Evolutionary conservation across 2,329 filamentous ascomycete species (phyloP), one percentile per base, ranked within the genome.

Genomic region (Pseudogymnoascus sp.): DNA sequence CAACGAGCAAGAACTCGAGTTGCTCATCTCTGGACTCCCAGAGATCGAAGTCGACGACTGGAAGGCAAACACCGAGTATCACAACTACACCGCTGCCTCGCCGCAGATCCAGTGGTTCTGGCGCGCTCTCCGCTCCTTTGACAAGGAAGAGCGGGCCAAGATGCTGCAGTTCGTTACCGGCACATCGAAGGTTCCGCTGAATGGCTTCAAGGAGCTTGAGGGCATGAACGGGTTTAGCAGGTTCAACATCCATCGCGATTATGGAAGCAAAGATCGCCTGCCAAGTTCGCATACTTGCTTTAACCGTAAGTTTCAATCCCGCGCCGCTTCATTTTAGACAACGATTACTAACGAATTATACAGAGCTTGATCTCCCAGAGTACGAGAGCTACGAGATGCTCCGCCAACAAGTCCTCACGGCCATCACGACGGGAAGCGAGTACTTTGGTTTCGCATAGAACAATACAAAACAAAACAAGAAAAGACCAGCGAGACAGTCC

Each of bases 91-190:
- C 4, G 88, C 91, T 33, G 93, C 92, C 0, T 97, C 94, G 2
- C 90, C 91, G 48, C 95, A 99, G 74, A 96, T 99, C 64, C 92
- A 97, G 74, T 99, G 94, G 94, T 99, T 99, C 85, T 99, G 94
- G 94, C 89, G 95, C 71, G 94, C 94, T 27, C 86, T 99, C 44
- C 88, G 94, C 69, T 96, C 92, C 4, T 99, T 97, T 72, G 95
- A 97, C 79, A 97, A 97, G 78, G 95, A 99, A 78, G 95, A 99
- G 78, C 90, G 91, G 64, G 94, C 94, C 69, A 99, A 99, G 77
- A 80, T 99, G 65, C 83, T 99, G 48, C 94, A 99, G 72, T 99
- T 99, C 74, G 94, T 99, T 68, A 99, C 95, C 1, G 94, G 94
- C 74, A 99, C 95, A 15, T 95, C 90, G 75, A 99, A 99, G 78